Evolutionary conservation across 306 rosid genomes (phyloP), one percentile per base, ranked within the genome.

Genomic region (Cucurbita moschata): DNA sequence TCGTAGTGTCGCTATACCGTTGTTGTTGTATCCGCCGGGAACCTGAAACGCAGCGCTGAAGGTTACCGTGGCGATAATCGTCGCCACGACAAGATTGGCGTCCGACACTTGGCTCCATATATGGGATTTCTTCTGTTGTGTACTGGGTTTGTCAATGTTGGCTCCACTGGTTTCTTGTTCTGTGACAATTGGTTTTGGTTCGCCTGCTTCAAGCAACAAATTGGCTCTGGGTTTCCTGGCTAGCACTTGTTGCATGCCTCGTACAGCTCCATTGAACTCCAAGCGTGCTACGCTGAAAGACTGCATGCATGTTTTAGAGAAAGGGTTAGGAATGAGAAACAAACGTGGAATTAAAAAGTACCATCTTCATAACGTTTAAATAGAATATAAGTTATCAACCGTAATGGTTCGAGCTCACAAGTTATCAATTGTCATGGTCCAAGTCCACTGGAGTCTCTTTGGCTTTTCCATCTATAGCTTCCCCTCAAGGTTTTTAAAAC

Each of bases 1-100:
- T 3, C 39, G 53, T 19, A 44, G 54, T 11, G 46, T 39, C 19
- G 72, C 72, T 5, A 21, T 44, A 4, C 72, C 72, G 0, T 67
- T 55, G 3, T 3, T 0, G 14, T 67, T 23, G 40, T 67, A 67
- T 19, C 72, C 72, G 0, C 72, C 72, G 0, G 55, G 72, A 46
- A 67, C 55, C 15, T 67, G 72, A 8, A 67, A 67, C 19, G 72
- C 40, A 4, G 72, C 72, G 6, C 72, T 67, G 55, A 67, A 67
- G 39, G 55, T 43, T 6, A 67, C 55, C 6, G 72, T 67, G 0
- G 72, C 40, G 0, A 67, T 67, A 44, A 67, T 67, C 11, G 72
- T 67, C 2, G 72, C 72, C 5, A 67, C 72, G 1, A 67, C 72
- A 6, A 67, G 37, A 44, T 67, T 67, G 0, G 72, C 72, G 0